Evolutionary conservation across 2,329 filamentous ascomycete genomes (phyloP).

Genomic region (Aureobasidium vineae): DNA sequence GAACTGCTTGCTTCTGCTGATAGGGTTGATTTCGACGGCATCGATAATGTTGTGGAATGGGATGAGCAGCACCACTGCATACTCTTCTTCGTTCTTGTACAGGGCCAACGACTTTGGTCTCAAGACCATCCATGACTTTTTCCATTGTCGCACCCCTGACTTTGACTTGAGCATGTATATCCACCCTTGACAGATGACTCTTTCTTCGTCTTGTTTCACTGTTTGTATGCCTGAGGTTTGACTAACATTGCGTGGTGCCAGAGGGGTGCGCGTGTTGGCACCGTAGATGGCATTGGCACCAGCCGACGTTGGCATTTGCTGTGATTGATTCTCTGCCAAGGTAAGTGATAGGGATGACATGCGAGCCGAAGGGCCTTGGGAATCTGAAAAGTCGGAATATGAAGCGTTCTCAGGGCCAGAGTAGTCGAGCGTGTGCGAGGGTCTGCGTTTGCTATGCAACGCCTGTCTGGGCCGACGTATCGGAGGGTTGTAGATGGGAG

Average conservation of each 20-base stretch:
- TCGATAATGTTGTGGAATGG: constrained; percentile 77
- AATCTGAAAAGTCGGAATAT: constrained; percentile 75
- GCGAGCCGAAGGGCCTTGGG: constrained; percentile 34
- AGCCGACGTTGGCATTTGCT: constrained; percentile 28
- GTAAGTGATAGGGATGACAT: constrained; percentile 39
- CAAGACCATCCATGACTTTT: constrained; percentile 88
- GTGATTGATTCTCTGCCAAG: constrained; percentile 29
- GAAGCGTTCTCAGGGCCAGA: constrained; percentile 68
- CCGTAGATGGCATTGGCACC: constrained; percentile 40
- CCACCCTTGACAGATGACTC: constrained; percentile 92
- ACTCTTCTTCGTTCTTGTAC: constrained; percentile 91
- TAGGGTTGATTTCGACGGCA: constrained; percentile 85
- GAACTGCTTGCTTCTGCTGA: constrained; percentile 77
- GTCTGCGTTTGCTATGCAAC: constrained; percentile 46
- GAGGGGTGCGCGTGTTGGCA: constrained; percentile 32
- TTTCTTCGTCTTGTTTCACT: constrained; percentile 67
- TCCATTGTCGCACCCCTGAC: constrained; percentile 86
- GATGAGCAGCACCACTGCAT: constrained; percentile 79
- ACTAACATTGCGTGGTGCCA: constrained; percentile 55
- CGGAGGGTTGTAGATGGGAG: constrained; percentile 28
- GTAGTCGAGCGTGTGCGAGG: constrained; percentile 60
- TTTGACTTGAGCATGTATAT: constrained; percentile 81
- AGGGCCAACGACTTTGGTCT: constrained; percentile 80
- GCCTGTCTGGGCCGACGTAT: constrained; percentile 20
- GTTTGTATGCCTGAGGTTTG: constrained; percentile 58